phyloP scores from a whole-genome alignment of 352 stramenopile species.

The Blastocystis sp. region DNA sequence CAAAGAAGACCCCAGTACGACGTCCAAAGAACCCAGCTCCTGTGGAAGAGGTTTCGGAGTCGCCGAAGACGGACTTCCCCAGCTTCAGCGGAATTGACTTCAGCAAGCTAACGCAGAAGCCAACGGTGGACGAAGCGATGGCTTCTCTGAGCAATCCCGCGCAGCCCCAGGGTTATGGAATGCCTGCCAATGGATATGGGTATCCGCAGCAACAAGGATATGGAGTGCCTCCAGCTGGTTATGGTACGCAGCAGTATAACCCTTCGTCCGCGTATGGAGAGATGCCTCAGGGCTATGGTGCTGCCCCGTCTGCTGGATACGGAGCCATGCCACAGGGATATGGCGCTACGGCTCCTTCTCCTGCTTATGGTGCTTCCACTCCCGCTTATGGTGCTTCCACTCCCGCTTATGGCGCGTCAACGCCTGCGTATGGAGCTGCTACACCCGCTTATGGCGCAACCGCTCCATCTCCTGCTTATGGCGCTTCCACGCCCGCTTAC shows the following conservation, averaged over 20 bases:
- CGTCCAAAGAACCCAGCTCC: neutral
- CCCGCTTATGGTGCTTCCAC: neutral
- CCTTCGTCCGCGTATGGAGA: neutral
- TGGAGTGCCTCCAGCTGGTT: neutral
- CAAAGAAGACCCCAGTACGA: neutral
- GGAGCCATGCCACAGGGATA: neutral
- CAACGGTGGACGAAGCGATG: neutral
- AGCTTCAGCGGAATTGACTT: neutral
- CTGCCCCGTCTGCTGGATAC: neutral
- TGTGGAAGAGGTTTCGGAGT: neutral
- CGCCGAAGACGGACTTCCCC: neutral
- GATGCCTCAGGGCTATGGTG: neutral
- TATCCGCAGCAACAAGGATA: conserved; percentile 1
- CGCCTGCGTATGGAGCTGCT: too few species aligned
- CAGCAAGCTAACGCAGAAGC: neutral
- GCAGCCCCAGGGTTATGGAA: neutral
- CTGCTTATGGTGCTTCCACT: neutral
- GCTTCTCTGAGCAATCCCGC: neutral
- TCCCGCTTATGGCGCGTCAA: neutral
- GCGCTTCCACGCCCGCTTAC: too few species aligned
- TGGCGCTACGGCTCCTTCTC: neutral
- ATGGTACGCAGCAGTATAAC: neutral
- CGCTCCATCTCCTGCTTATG: too few species aligned
- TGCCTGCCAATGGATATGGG: neutral
- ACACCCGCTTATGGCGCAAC: too few species aligned